Conservation (phyloP, 495 filamentous ascomycete genomes). For the Aspergillus olivimuriae region DNA sequence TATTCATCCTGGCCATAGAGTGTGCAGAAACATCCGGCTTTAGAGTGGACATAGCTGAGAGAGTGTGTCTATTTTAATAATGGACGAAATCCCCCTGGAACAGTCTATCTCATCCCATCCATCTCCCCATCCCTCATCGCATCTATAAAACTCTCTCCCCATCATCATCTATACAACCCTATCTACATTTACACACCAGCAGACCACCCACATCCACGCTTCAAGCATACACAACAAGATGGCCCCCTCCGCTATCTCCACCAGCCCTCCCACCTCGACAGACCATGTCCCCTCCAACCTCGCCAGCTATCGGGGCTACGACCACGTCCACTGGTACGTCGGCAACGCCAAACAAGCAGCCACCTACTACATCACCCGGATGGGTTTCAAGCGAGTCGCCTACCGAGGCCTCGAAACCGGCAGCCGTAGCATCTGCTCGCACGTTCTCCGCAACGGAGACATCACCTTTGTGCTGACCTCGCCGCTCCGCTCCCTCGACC, state of each 20-base stretch:
- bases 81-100: neutral
- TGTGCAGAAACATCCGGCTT: neutral
- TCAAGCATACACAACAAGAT: conserved; percentile 36
- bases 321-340: conserved; percentile 89
- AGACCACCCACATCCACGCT: no score
- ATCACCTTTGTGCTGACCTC: conserved; percentile 82
- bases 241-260: conserved; percentile 67
- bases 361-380: conserved; percentile 73
- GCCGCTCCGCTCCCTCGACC: conserved; percentile 58
- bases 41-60: neutral
- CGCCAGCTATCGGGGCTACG: conserved; percentile 70
- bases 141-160: no score
- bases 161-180: neutral
- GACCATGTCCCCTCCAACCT: conserved; percentile 16
- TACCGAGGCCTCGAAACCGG: conserved; percentile 86
- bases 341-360: conserved; percentile 94
- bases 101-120: no score
- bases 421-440: conserved; percentile 63
- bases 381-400: conserved; percentile 75
- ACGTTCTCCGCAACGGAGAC: conserved; percentile 71
- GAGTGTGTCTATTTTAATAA: neutral
- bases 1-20: neutral
- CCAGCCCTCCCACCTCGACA: conserved; percentile 39
- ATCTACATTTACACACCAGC: no score
- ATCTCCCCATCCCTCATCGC: neutral